Evolutionary conservation across 163 green algal species (phyloP).

Genomic region (Coccomyxa subellipsoidea): DNA sequence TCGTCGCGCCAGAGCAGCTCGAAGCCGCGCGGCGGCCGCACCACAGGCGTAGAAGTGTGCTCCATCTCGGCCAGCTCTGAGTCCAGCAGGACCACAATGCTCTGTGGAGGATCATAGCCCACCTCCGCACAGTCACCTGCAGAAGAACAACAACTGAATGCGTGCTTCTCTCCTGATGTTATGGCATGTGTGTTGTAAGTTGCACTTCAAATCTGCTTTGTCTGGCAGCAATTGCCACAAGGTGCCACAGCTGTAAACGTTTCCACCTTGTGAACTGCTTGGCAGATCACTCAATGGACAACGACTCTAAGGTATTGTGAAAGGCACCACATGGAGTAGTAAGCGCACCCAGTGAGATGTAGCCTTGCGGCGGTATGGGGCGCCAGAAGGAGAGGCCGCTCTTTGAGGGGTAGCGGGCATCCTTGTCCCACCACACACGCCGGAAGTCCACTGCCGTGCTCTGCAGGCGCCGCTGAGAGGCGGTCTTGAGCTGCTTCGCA

Average conservation of each 20-base stretch:
- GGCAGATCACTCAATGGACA: too few relatives aligned
- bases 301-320: too few relatives aligned
- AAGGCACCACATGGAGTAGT: too few relatives aligned
- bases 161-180: too few relatives aligned
- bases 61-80: slow-evolving; percentile 15
- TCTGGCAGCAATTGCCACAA: too few relatives aligned
- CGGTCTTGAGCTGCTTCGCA: slow-evolving; percentile 16
- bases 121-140: slow-evolving; percentile 65
- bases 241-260: neutral
- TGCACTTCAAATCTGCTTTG: too few relatives aligned
- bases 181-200: too few relatives aligned
- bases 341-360: slow-evolving; percentile 22
- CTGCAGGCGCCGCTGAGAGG: slow-evolving; percentile 12
- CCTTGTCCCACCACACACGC: slow-evolving; percentile 68
- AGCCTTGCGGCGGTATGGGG: slow-evolving; percentile 64
- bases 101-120: slow-evolving; percentile 59
- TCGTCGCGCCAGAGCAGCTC: slow-evolving; percentile 63
- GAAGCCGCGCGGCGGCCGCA: slow-evolving; percentile 49
- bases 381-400: slow-evolving; percentile 66
- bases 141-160: neutral
- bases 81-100: slow-evolving; percentile 57
- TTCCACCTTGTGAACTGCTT: neutral
- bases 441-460: slow-evolving; percentile 56
- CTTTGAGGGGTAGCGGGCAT: slow-evolving; percentile 24
- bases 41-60: slow-evolving; percentile 26